A percentile compares a stretch with the other conserved stretches of the same genome.
Conservation (phyloP, 2,329 filamentous ascomycete genomes). For the Verticillium nonalfalfae region DNA sequence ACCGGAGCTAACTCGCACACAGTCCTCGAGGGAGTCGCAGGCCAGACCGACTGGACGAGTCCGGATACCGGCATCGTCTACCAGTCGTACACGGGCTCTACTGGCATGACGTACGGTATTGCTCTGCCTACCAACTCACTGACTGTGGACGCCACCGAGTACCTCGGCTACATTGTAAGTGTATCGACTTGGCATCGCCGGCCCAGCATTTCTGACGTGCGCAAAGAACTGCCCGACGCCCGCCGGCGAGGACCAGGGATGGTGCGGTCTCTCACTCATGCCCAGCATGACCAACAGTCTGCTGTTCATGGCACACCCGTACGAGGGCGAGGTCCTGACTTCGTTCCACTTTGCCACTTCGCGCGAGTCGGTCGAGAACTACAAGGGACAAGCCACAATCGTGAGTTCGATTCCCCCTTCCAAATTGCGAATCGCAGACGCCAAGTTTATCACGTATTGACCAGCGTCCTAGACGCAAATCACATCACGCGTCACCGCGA, state of each 20-base stretch:
- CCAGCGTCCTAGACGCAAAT: conserved; percentile 39
- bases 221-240: conserved; percentile 37
- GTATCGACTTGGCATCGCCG: not conserved
- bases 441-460: not conserved
- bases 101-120: conserved; percentile 46
- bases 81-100: conserved; percentile 39
- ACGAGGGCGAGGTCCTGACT: conserved; percentile 45
- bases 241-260: conserved; percentile 41
- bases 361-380: conserved; percentile 40
- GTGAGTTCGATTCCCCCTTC: not conserved
- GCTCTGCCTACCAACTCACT: conserved; percentile 43
- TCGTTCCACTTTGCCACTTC: conserved; percentile 32
- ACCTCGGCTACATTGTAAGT: conserved; percentile 51
- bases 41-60: conserved; percentile 29
- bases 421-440: no score
- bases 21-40: conserved; percentile 9
- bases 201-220: not conserved
- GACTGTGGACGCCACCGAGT: conserved; percentile 43
- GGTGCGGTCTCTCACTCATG: conserved; percentile 51
- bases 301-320: conserved; percentile 52
- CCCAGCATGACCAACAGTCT: conserved; percentile 52
- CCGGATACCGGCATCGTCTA: conserved; percentile 45
- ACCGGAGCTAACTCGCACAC: not conserved
- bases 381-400: conserved; percentile 55
- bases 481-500: conserved; percentile 48